phyloP scores from a whole-genome alignment of 148 eudicot species.

The Persicaria maculosa region DNA sequence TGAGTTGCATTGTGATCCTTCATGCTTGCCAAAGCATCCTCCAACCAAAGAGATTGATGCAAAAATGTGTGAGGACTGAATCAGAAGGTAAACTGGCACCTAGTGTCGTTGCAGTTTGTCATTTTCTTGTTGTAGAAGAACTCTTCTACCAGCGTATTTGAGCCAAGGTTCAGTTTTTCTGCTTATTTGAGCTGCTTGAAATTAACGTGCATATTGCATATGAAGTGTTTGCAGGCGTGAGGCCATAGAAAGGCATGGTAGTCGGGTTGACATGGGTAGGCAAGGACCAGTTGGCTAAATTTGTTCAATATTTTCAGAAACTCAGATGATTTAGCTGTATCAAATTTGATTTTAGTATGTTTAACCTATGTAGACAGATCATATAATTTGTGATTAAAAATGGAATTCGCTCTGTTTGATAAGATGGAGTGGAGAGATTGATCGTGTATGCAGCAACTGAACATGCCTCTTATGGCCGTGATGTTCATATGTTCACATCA shows the following conservation, averaged over 20 bases:
- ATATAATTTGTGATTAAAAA: not conserved
- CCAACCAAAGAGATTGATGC: slow-evolving; percentile 98
- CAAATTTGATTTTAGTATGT: too few relatives aligned
- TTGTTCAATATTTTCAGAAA: not conserved
- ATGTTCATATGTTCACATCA: slow-evolving; percentile 77
- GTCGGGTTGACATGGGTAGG: slow-evolving; percentile 28
- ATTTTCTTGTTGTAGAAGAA: not conserved
- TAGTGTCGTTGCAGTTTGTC: too few relatives aligned
- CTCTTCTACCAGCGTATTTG: not conserved
- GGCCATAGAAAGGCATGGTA: slow-evolving; percentile 31
- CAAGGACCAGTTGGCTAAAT: slow-evolving; percentile 18
- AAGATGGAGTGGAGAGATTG: slow-evolving; percentile 98
- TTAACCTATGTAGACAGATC: not conserved
- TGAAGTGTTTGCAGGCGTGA: slow-evolving; percentile 36
- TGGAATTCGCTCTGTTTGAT: slow-evolving; percentile 7
- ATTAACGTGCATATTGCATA: not conserved
- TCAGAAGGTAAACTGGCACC: slow-evolving; percentile 45
- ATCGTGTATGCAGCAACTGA: slow-evolving; percentile 93
- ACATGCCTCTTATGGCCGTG: slow-evolving; percentile 71
- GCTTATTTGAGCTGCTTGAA: not conserved
- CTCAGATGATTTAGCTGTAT: not conserved
- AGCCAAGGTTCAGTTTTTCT: not conserved
- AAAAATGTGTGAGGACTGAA: slow-evolving; percentile 62
- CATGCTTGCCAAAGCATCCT: slow-evolving; percentile 76
- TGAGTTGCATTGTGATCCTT: slow-evolving; percentile 70